These are phyloP conservation scores for Oropetium thomaeum DNA, from an alignment of 176 grass and related monocot species.

Conservation along the genomic window DNA sequence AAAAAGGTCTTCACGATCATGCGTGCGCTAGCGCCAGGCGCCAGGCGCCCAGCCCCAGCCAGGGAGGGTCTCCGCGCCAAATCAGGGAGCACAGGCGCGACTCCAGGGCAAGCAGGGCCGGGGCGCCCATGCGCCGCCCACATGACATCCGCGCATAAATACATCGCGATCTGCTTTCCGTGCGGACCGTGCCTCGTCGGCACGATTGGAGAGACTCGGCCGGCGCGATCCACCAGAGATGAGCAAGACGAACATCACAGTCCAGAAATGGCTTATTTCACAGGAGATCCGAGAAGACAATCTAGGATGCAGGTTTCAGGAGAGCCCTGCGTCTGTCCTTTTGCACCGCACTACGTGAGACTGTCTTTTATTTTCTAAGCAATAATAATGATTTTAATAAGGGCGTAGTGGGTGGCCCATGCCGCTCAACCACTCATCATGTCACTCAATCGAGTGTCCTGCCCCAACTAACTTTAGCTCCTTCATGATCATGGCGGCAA, in stretches of 20 bases:
- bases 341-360: not conserved
- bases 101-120: no score
- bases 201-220: conserved; percentile 5
- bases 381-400: conserved; percentile 19
- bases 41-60: no score
- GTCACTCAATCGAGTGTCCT: conserved; percentile 37
- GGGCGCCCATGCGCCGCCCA: conserved; percentile 16
- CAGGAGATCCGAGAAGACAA: not conserved
- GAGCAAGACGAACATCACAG: no score
- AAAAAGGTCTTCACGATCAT: not conserved
- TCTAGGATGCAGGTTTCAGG: not conserved
- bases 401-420: conserved; percentile 41
- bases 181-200: not conserved
- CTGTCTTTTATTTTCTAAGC: conserved; percentile 22
- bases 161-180: conserved; percentile 20
- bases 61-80: not conserved
- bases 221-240: not conserved
- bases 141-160: no score
- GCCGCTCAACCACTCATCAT: conserved; percentile 44
- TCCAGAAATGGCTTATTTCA: not conserved
- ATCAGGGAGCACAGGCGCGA: not conserved
- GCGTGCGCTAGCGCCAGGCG: no score
- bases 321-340: conserved; percentile 6
- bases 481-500: conserved; percentile 4
- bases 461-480: conserved; percentile 36